Evolutionary conservation across 805 yeast species (phyloP).

Genomic region (Barnettozyma salicaria): DNA sequence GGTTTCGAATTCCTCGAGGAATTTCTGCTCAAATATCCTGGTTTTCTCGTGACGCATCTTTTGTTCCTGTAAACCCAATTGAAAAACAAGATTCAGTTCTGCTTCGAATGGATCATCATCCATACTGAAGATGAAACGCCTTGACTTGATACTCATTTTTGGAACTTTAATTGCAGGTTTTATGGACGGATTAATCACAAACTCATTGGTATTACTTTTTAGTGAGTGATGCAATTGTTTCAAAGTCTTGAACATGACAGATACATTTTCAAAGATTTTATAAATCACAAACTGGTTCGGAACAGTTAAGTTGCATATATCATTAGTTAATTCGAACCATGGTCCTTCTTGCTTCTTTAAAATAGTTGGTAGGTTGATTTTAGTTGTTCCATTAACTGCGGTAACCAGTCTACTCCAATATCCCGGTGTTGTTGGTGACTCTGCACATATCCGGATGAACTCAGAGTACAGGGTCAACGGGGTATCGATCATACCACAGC

Average conservation of each 20-base stretch:
- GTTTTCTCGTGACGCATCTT: constrained; percentile 49
- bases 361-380: constrained; percentile 28
- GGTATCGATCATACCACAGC: constrained; percentile 18
- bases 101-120: constrained; percentile 91
- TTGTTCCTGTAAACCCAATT: constrained; percentile 65
- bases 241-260: constrained; percentile 59
- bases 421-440: constrained; percentile 42
- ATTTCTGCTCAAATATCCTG: constrained; percentile 33
- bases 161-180: constrained; percentile 48
- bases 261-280: constrained; percentile 71
- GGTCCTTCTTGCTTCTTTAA: constrained; percentile 20
- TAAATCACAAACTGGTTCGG: constrained; percentile 76
- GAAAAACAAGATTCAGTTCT: constrained; percentile 57
- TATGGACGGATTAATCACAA: constrained; percentile 34
- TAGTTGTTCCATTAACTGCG: constrained; percentile 30
- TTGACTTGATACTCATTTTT: constrained; percentile 47
- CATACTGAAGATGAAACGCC: constrained; percentile 53
- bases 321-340: constrained; percentile 36
- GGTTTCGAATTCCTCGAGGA: constrained; percentile 17
- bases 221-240: constrained; percentile 54
- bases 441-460: constrained; percentile 41
- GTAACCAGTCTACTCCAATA: constrained; percentile 46
- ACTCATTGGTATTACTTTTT: constrained; percentile 32
- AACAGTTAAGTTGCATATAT: constrained; percentile 45
- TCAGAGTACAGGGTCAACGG: constrained; percentile 26